Evolutionary conservation across 257 asterid species (phyloP).

Genomic region (Anisodus tanguticus): DNA sequence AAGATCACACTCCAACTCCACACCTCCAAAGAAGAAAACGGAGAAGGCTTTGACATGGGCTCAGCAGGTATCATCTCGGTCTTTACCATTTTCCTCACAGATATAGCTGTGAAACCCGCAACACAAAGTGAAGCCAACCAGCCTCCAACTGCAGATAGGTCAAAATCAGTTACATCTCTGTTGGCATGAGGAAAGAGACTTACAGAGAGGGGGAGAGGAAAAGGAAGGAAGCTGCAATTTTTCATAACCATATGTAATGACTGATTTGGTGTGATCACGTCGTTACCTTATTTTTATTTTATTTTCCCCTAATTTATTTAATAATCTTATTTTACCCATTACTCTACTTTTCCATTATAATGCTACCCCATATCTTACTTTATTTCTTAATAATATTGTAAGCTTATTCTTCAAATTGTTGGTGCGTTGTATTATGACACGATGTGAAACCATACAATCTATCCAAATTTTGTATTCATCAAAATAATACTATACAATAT

Average conservation of each 20-base stretch:
- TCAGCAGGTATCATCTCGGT: slow-evolving; percentile 87
- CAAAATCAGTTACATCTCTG: not conserved
- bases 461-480: not conserved
- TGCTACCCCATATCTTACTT: not conserved
- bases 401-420: not conserved
- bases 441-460: not conserved
- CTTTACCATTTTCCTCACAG: slow-evolving; percentile 85
- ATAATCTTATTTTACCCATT: not conserved
- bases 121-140: slow-evolving; percentile 92
- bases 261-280: not conserved
- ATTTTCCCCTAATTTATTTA: not conserved
- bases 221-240: not conserved
- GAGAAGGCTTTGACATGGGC: slow-evolving; percentile 92
- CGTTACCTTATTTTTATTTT: not conserved
- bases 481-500: not conserved
- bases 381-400: not conserved
- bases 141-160: slow-evolving; percentile 68
- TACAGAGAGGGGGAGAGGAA: not conserved
- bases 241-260: not conserved
- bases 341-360: not conserved
- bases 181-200: not conserved
- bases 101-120: slow-evolving; percentile 89
- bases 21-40: slow-evolving; percentile 70
- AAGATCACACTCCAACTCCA: slow-evolving; percentile 84
- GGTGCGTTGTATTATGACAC: not conserved